phyloP scores from a whole-genome alignment of 1,139 yeast genomes.

The Hansenula sp. region DNA sequence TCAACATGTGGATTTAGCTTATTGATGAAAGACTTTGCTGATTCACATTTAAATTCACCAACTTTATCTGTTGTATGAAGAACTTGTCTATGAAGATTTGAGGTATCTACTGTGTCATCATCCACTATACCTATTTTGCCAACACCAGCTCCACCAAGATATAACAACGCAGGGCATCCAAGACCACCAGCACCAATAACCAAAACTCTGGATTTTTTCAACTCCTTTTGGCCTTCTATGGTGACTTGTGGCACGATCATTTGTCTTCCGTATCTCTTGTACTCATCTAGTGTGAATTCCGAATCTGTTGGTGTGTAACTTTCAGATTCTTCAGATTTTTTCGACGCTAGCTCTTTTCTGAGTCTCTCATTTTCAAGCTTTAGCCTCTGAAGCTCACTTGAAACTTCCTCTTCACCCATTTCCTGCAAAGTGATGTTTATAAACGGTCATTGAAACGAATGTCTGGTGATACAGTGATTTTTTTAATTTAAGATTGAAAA shows the following conservation, averaged over 20 bases:
- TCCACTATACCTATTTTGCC: conserved; percentile 87
- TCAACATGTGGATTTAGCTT: conserved; percentile 65
- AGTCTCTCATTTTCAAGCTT: conserved; percentile 14
- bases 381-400: conserved; percentile 10
- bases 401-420: conserved; percentile 5
- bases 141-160: conserved; percentile 84
- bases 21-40: conserved; percentile 56
- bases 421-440: no score
- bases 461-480: not conserved
- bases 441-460: not conserved
- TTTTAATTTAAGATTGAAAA: not conserved
- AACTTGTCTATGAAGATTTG: conserved; percentile 88
- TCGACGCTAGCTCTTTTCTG: conserved; percentile 3
- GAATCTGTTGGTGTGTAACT: conserved; percentile 1
- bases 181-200: conserved; percentile 97
- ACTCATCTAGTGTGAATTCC: conserved; percentile 53
- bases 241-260: conserved; percentile 71
- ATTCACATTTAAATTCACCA: conserved; percentile 72
- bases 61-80: conserved; percentile 65
- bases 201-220: conserved; percentile 57
- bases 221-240: conserved; percentile 46
- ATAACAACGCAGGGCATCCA: conserved; percentile 88
- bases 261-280: conserved; percentile 85
- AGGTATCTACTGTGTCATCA: conserved; percentile 75
- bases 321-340: not conserved